Base-by-base conservation (phyloP, 1,284 basidiomycete species). In the Naganishia cerealis region DNA sequence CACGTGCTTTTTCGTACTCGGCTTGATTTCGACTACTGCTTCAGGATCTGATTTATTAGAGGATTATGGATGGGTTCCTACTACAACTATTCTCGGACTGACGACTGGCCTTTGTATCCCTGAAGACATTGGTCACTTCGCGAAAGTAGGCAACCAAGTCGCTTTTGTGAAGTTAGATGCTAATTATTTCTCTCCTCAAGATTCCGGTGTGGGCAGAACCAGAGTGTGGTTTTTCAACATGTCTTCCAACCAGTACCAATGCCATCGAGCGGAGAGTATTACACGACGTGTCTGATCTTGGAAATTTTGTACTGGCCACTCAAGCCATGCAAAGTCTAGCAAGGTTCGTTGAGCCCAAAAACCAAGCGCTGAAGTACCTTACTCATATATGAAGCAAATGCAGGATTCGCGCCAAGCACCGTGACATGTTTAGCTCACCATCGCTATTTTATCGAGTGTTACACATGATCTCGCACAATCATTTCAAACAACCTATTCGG, bases 1-100 rank as follows among this genome's bases (percentile, higher is more conserved):
- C 6, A 98, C 96, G 1, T 96, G 93, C 76, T 99, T 95, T 83
- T 98, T 94, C 75, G 91, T 95, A 5, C 84, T 99, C 9, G 94
- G 94, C 0, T 83, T 92, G 46, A 85, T 92, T 62, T 88, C 90
- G 0, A 87, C 86, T 0, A 91, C 90, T 0, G 82, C 83, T 16
- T 85, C 87, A 76, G 91, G 91, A 1, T 86, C 87, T 70, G 86
- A 96, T 83, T 84, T 94, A 76, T 81, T 99, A 43, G 89, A 92
- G 67, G 94, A 96, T 75, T 91, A 89, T 74, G 87, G 88, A 12
- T 99, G 96, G 96, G 89, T 94, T 71, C 88, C 92, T 9, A 94
- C 91, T 15, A 81, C 92, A 36, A 91, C 91, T 1, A 90, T 94
- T 0, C 81, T 96, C n/a, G 93, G 92, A 0, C 80, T 88, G 66